These are phyloP conservation scores for Actinomortierella ambigua DNA, from an alignment of 371 early-diverging fungal genomes.

Conservation along the genomic window DNA sequence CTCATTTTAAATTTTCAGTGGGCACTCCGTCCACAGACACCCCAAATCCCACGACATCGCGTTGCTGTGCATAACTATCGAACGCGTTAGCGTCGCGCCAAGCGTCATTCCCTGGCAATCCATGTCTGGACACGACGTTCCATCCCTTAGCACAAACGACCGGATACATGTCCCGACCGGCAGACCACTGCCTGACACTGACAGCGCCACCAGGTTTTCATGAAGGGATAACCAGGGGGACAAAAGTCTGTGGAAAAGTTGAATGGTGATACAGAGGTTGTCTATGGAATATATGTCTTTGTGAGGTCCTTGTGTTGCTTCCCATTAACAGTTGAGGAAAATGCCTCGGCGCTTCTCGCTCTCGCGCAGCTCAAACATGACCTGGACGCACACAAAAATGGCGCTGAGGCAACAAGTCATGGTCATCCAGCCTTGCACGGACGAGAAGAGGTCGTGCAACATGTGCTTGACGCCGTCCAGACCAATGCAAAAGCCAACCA, in stretches of 20 bases:
- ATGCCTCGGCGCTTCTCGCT: conserved; percentile 60
- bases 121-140: conserved; percentile 27
- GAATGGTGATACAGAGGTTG: too few relatives aligned
- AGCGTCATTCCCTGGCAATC: conserved; percentile 40
- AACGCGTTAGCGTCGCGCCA: conserved; percentile 52
- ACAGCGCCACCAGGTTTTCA: conserved; percentile 15
- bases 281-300: too few relatives aligned
- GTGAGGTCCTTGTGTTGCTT: too few relatives aligned
- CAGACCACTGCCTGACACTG: conserved; percentile 21
- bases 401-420: conserved; percentile 46
- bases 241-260: too few relatives aligned
- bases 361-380: conserved; percentile 87
- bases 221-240: conserved; percentile 25
- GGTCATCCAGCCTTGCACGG: conserved; percentile 19
- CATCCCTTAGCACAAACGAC: conserved; percentile 33
- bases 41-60: conserved; percentile 60
- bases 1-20: too few relatives aligned
- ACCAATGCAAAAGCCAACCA: conserved; percentile 94
- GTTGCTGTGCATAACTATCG: conserved; percentile 19
- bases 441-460: conserved; percentile 45
- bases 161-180: conserved; percentile 23
- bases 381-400: conserved; percentile 76
- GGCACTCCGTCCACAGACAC: too few relatives aligned
- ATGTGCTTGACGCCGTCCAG: conserved; percentile 80
- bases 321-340: conserved; percentile 31